Evolutionary conservation across 83 land plant genomes (phyloP).

Genomic region (Picea abies): DNA sequence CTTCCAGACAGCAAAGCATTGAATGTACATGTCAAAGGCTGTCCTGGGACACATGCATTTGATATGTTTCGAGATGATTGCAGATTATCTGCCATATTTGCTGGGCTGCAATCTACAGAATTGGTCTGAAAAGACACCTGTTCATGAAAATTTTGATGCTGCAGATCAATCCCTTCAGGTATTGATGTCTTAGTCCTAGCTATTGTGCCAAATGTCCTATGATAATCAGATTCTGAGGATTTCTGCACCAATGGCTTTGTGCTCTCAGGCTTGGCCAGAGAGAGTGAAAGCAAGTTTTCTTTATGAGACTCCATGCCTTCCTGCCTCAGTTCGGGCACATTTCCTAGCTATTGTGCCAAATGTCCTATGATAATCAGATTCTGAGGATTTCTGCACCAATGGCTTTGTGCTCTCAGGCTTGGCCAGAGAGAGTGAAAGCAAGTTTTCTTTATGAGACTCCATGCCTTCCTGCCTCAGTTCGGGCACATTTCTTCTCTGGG

Average conservation of each 20-base stretch:
- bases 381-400: background rate
- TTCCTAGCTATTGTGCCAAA: background rate
- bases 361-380: background rate
- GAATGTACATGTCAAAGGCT: background rate
- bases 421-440: background rate
- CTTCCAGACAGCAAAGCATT: background rate
- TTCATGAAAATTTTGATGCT: background rate
- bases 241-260: background rate
- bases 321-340: no score
- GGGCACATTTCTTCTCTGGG: no score
- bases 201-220: background rate
- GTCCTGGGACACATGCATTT: background rate
- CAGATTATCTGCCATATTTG: background rate
- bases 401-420: background rate
- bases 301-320: background rate
- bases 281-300: slow-evolving; percentile 1
- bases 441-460: background rate
- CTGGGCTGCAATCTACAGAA: background rate
- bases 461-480: background rate
- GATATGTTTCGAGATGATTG: background rate
- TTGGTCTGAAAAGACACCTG: background rate
- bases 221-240: background rate
- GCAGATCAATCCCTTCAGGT: background rate
- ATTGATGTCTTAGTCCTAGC: background rate
- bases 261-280: background rate